Percentiles rank a stretch among this genome's conserved stretches.
phyloP scores from a whole-genome alignment of 148 eudicot genomes.

The Camellia granthamiana region DNA sequence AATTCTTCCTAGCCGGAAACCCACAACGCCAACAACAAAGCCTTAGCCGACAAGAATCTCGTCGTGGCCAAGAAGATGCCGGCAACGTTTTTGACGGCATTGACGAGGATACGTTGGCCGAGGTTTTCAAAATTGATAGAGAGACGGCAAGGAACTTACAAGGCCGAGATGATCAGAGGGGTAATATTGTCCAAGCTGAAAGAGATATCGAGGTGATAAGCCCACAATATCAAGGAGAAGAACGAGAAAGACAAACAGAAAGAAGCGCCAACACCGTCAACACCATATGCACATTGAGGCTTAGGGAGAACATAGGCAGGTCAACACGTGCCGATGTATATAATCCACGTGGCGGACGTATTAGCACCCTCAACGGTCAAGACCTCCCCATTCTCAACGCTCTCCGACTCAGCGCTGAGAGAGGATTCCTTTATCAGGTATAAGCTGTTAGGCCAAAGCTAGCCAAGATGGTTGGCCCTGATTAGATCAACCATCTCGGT shows the following conservation, averaged over 20 bases:
- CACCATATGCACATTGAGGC: conserved; percentile 35
- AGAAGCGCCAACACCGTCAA: conserved; percentile 36
- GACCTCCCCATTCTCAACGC: conserved; percentile 50
- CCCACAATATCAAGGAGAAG: conserved; percentile 32
- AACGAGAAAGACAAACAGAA: conserved; percentile 2
- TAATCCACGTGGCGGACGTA: conserved; percentile 61
- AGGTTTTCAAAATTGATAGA: conserved; percentile 22
- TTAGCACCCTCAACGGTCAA: conserved; percentile 39
- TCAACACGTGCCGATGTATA: conserved; percentile 45
- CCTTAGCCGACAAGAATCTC: neutral
- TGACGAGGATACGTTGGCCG: conserved; percentile 31
- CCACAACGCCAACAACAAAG: conserved; percentile 23
- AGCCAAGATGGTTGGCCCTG: too few relatives aligned
- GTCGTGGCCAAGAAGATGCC: neutral
- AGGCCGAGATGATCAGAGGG: conserved; percentile 42
- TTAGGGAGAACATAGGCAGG: conserved; percentile 31
- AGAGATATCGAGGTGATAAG: conserved; percentile 21
- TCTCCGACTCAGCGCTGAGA: conserved; percentile 53
- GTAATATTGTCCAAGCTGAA: conserved; percentile 44
- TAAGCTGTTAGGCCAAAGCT: too few relatives aligned
- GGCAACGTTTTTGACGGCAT: conserved; percentile 49
- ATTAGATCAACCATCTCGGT: too few relatives aligned
- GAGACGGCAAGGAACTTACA: conserved; percentile 33
- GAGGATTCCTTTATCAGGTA: conserved; percentile 52
- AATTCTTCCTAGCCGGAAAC: conserved; percentile 69